phyloP scores from a whole-genome alignment of 441 rosid genomes.

The Rhodomyrtus psidioides region DNA sequence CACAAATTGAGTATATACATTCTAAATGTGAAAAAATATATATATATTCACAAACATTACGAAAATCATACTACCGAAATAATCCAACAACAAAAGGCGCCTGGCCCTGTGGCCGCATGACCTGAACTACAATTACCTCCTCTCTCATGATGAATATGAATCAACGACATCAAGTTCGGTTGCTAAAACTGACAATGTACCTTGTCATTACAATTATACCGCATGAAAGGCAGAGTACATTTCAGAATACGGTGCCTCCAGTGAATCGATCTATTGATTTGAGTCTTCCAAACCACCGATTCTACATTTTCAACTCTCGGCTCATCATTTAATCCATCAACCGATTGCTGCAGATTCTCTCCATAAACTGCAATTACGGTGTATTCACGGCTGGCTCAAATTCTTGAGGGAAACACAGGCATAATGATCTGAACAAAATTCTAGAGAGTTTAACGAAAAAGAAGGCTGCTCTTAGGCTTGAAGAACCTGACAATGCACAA shows the following conservation, averaged over 20 bases:
- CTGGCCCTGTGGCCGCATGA: slow-evolving; percentile 12
- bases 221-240: background rate
- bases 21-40: background rate
- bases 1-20: background rate
- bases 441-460: background rate
- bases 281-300: background rate
- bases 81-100: slow-evolving; percentile 5
- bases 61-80: slow-evolving; percentile 13
- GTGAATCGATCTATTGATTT: background rate
- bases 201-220: background rate
- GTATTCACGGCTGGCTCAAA: background rate
- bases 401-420: slow-evolving; percentile 2
- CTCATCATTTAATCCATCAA: background rate
- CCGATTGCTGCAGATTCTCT: background rate
- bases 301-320: background rate
- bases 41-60: slow-evolving; percentile 20
- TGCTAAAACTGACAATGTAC: slow-evolving; percentile 10
- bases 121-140: slow-evolving; percentile 28
- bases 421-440: background rate
- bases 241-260: background rate
- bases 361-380: background rate
- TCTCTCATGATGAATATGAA: slow-evolving; percentile 16
- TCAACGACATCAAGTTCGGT: slow-evolving; percentile 14
- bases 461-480: slow-evolving; percentile 46
- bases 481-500: slow-evolving; percentile 89